Conservation (phyloP, 2,329 filamentous ascomycete species). For the Mycosphaerella sp. region DNA sequence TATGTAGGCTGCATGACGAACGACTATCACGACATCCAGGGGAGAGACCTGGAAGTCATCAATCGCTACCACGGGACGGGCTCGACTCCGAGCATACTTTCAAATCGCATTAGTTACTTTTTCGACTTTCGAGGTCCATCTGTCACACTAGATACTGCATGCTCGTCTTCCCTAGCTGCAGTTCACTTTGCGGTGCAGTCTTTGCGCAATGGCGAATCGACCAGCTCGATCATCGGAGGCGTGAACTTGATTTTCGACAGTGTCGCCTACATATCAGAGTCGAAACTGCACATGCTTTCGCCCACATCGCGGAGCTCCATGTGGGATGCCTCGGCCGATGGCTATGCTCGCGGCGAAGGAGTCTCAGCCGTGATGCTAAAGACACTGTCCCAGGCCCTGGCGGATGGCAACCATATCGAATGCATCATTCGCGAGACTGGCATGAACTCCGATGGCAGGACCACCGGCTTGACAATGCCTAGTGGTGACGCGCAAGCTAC, state of each 20-base stretch:
- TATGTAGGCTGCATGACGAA: slow-evolving; percentile 25
- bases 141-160: slow-evolving; percentile 40
- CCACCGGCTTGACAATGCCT: slow-evolving; percentile 38
- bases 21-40: slow-evolving; percentile 22
- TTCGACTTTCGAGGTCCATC: slow-evolving; percentile 25
- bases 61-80: slow-evolving; percentile 25
- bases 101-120: slow-evolving; percentile 26
- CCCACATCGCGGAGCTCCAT: slow-evolving; percentile 29
- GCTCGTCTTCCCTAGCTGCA: slow-evolving; percentile 39
- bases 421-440: slow-evolving; percentile 36
- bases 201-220: slow-evolving; percentile 29
- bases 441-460: slow-evolving; percentile 36
- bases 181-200: slow-evolving; percentile 33
- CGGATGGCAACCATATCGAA: slow-evolving; percentile 43
- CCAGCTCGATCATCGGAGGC: slow-evolving; percentile 19
- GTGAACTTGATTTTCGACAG: slow-evolving; percentile 28
- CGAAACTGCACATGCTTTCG: slow-evolving; percentile 21
- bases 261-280: slow-evolving; percentile 13
- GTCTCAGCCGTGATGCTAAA: slow-evolving; percentile 49
- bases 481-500: slow-evolving; percentile 34
- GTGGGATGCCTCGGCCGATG: slow-evolving; percentile 40
- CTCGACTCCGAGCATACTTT: slow-evolving; percentile 18
- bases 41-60: slow-evolving; percentile 19
- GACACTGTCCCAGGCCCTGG: slow-evolving; percentile 43
- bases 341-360: slow-evolving; percentile 51